These are phyloP conservation scores for Cryphonectria nitschkei DNA, from an alignment of 2,329 filamentous ascomycete species.

Conservation along the genomic window DNA sequence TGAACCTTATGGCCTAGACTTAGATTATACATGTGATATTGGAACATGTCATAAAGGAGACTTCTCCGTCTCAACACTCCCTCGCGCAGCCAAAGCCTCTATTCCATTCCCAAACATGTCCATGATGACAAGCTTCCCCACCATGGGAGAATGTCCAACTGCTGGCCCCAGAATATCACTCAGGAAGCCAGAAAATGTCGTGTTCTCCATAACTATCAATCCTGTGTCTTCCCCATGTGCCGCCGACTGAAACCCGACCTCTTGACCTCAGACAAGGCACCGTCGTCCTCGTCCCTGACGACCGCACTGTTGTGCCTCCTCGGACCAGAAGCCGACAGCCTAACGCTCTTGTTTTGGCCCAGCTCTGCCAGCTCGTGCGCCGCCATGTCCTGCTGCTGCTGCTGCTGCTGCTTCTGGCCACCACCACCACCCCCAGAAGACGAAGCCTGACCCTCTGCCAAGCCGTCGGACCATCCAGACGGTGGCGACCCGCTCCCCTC, in stretches of 20 bases:
- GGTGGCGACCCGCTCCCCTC: conserved; percentile 10
- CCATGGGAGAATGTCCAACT: background rate
- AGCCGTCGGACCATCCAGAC: conserved; percentile 11
- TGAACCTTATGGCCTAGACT: background rate
- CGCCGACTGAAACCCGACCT: conserved; percentile 33
- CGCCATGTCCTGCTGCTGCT: conserved; percentile 24
- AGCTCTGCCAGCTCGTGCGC: conserved; percentile 44
- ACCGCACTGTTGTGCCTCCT: conserved; percentile 30
- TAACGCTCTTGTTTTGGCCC: conserved; percentile 35
- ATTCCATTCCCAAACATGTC: background rate
- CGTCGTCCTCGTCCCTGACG: conserved; percentile 25
- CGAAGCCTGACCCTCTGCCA: conserved; percentile 2
- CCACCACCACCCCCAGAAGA: conserved; percentile 4
- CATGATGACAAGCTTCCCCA: background rate
- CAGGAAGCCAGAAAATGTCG: background rate
- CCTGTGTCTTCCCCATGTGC: conserved; percentile 4
- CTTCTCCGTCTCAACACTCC: too few species aligned
- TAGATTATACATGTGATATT: background rate
- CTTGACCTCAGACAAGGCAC: conserved; percentile 37
- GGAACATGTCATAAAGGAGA: background rate
- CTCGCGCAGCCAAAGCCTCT: background rate
- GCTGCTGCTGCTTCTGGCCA: conserved; percentile 17
- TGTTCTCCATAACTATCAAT: background rate
- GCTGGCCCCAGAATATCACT: background rate
- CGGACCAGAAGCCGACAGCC: conserved; percentile 18